Base-by-base conservation (phyloP, 1,284 basidiomycete genomes). In the Malassezia brasiliensis region DNA sequence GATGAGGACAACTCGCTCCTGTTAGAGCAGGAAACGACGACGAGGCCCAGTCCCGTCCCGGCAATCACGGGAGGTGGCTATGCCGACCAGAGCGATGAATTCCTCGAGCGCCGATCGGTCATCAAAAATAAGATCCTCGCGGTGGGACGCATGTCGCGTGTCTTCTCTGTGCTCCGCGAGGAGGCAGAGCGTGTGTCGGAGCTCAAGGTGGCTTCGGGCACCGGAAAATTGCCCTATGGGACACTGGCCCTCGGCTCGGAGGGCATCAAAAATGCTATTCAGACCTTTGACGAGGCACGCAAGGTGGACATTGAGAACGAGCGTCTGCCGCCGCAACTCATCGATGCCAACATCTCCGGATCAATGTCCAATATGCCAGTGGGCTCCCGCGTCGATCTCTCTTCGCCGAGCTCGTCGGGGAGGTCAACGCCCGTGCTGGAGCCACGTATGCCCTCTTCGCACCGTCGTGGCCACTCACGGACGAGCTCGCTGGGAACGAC, bases 301-400 rank as follows among this genome's bases (percentile, higher is more conserved):
- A 93, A 91, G 78, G 90, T 88, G 38, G 94, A 99, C 79, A 96
- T 98, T 68, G 93, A 98, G 79, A 96, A 98, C 78, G 93, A 98
- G 77, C 62, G 71, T 17, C 35, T 65, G 50, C 55, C 42, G 14
- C 42, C 42, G 14, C 90, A 96, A 28, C 82, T 98, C 22, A 87
- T 91, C 73, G 90, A 96, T 71, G 87, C 87, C 4, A 82, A 84
- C 57, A 85, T 85, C 15, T 81, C 83, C 61, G 85, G 85, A 75
- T 85, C 57, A 79, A 83, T 64, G 69, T 38, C 74, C 77, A 62
- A 82, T 72, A 59, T 78, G 63, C 76, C 83, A 64, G 60, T 79
- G 63, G 74, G 37, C 3, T 11, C 52, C 6, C 39, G 31, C 9
- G 30, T 31, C 46, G 25, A 45, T 19, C 15, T 19, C 32, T 11